phyloP scores from a whole-genome alignment of 1,284 basidiomycete species.

The Grifola frondosa region DNA sequence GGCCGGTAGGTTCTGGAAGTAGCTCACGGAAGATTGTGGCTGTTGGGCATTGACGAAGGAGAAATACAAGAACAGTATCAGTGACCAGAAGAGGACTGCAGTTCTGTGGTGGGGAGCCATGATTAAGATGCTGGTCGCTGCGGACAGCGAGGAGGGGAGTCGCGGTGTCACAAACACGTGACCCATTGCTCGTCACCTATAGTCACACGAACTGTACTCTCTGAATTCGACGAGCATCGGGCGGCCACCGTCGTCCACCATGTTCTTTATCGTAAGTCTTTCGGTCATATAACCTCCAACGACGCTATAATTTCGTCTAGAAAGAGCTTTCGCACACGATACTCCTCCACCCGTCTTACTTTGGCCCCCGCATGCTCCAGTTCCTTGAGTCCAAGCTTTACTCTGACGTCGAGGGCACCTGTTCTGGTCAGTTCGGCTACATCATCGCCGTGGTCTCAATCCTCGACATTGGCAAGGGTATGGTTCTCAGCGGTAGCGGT shows the following conservation, averaged over 20 bases:
- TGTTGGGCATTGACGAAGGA: constrained; percentile 36
- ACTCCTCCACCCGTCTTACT: constrained; percentile 96
- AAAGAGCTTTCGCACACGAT: constrained; percentile 96
- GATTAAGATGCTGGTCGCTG: constrained; percentile 22
- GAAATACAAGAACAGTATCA: constrained; percentile 27
- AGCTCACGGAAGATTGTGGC: constrained; percentile 42
- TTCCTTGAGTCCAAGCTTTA: constrained; percentile 93
- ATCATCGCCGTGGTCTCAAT: constrained; percentile 96
- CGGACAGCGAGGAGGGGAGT: constrained; percentile 17
- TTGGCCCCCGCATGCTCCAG: constrained; percentile 92
- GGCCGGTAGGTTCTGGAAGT: constrained; percentile 76
- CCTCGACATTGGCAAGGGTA: constrained; percentile 86
- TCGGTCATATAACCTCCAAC: neutral
- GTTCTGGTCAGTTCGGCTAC: constrained; percentile 94
- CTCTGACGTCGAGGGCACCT: constrained; percentile 96
- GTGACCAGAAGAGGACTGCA: constrained; percentile 34
- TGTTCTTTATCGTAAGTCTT: constrained; percentile 77
- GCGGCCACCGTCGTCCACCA: constrained; percentile 30
- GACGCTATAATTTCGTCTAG: constrained; percentile 38
- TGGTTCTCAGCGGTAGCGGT: constrained; percentile 89
- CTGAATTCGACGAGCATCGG: too few relatives aligned
- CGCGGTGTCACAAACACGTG: too few relatives aligned
- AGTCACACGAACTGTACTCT: too few relatives aligned
- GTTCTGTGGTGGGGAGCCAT: constrained; percentile 40
- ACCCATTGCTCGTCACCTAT: too few relatives aligned